Conservation (phyloP, 1,139 yeast species). For the Candida smagusa region DNA sequence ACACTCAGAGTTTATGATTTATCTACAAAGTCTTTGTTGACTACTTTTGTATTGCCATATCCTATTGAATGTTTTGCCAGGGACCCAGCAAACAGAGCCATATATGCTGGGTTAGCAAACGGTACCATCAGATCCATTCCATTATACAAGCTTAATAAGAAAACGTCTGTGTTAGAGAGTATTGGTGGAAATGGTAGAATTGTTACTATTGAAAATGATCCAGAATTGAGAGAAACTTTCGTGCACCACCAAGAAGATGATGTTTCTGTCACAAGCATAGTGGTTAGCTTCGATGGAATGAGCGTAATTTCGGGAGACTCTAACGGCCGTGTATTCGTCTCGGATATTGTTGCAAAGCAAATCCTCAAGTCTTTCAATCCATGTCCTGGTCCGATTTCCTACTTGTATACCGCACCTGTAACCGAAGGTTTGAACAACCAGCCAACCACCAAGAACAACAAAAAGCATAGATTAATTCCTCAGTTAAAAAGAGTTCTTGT, state of each 20-base stretch:
- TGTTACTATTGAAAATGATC: slow-evolving; percentile 49
- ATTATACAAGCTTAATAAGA: slow-evolving; percentile 47
- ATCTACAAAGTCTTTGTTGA: slow-evolving; percentile 41
- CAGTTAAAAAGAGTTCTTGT: slow-evolving; percentile 57
- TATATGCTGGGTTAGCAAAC: slow-evolving; percentile 66
- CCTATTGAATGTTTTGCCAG: slow-evolving; percentile 57
- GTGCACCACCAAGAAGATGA: slow-evolving; percentile 48
- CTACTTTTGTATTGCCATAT: slow-evolving; percentile 67
- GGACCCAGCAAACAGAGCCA: slow-evolving; percentile 81
- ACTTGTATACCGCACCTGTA: slow-evolving; percentile 17
- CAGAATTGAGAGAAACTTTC: slow-evolving; percentile 49
- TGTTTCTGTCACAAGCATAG: slow-evolving; percentile 45
- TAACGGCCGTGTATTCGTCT: slow-evolving; percentile 61
- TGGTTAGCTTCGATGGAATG: slow-evolving; percentile 75
- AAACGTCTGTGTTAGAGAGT: slow-evolving; percentile 46
- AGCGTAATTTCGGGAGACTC: slow-evolving; percentile 70
- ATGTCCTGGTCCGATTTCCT: slow-evolving; percentile 39
- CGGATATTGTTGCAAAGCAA: slow-evolving; percentile 78
- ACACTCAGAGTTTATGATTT: slow-evolving; percentile 69
- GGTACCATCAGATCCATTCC: slow-evolving; percentile 63
- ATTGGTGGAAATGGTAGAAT: slow-evolving; percentile 57
- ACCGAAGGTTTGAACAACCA: slow-evolving; percentile 11
- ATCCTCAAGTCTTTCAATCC: slow-evolving; percentile 63
- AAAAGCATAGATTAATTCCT: slow-evolving; percentile 46
- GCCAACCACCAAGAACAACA: slow-evolving; percentile 24